A percentile compares a stretch with the other conserved stretches of the same genome.
Evolutionary conservation across 495 filamentous ascomycete genomes (phyloP).

Genomic region (Aspergillus bertholletiae): DNA sequence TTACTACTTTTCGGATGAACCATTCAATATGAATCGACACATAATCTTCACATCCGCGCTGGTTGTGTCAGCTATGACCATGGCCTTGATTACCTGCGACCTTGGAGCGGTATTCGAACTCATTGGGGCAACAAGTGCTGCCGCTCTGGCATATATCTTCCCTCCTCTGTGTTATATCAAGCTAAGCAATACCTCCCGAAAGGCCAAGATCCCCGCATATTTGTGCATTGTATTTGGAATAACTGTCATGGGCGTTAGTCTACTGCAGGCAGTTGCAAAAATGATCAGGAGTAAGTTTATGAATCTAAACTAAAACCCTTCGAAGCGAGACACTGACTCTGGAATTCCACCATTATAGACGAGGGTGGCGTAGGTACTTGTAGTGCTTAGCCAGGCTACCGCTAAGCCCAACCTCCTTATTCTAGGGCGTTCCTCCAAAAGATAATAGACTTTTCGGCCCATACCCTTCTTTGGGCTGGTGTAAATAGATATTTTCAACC

Average conservation of each 20-base stretch:
- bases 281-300: conserved; percentile 48
- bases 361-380: conserved; percentile 32
- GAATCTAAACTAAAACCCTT: not conserved
- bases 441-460: conserved; percentile 6
- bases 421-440: not conserved
- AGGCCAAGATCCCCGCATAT: conserved; percentile 70
- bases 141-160: conserved; percentile 90
- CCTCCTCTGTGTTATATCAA: conserved; percentile 95
- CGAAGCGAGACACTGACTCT: not conserved
- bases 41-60: conserved; percentile 77
- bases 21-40: conserved; percentile 79
- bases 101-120: conserved; percentile 92
- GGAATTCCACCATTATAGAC: conserved; percentile 15
- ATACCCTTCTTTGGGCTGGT: not conserved
- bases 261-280: conserved; percentile 69
- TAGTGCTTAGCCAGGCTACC: conserved; percentile 10
- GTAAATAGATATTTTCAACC: conserved; percentile 10
- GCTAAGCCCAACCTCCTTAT: not conserved
- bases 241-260: conserved; percentile 78
- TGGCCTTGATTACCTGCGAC: conserved; percentile 84
- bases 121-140: conserved; percentile 90
- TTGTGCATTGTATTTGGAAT: conserved; percentile 71
- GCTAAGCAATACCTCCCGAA: conserved; percentile 63
- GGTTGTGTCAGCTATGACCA: conserved; percentile 71
- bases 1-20: conserved; percentile 82